Conservation (phyloP, 2,329 filamentous ascomycete species). For the Beauveria sp. region DNA sequence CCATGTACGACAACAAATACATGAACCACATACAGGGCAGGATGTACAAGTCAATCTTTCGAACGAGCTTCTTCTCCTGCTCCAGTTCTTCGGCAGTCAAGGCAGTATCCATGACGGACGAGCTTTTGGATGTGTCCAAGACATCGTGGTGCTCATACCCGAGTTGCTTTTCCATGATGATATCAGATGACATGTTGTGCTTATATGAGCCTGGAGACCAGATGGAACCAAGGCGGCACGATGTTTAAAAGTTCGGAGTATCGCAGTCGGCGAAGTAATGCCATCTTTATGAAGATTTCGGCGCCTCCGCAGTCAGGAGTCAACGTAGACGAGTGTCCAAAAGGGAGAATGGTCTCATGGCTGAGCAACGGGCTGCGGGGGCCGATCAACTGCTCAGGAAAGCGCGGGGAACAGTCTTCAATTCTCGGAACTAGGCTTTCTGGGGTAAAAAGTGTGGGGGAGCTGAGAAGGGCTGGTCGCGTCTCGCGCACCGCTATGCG, state of each 20-base stretch:
- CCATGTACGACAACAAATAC: conserved; percentile 18
- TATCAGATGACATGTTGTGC: not conserved
- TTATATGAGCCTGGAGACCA: not conserved
- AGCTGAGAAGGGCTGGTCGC: not conserved
- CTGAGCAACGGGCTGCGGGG: not conserved
- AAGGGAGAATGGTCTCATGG: not conserved
- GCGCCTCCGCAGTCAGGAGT: not conserved
- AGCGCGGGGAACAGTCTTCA: not conserved
- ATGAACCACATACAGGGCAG: conserved; percentile 46
- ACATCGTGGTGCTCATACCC: not conserved
- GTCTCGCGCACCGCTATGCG: not conserved
- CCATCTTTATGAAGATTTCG: not conserved
- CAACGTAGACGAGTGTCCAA: not conserved
- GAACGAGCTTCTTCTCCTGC: conserved; percentile 10
- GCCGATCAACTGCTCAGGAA: not conserved
- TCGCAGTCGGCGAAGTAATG: not conserved
- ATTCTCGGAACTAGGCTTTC: not conserved
- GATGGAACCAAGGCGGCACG: not conserved
- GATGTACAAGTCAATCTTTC: conserved; percentile 28
- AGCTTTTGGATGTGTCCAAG: not conserved
- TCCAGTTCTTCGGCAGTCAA: not conserved
- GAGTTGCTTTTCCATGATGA: not conserved
- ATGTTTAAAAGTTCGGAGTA: not conserved
- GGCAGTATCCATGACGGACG: not conserved
- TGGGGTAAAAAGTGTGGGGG: not conserved